Evolutionary conservation across 768 basidiomycete species (phyloP), one percentile per base, ranked within the genome.

Genomic region (Xanthoconium stramineum): DNA sequence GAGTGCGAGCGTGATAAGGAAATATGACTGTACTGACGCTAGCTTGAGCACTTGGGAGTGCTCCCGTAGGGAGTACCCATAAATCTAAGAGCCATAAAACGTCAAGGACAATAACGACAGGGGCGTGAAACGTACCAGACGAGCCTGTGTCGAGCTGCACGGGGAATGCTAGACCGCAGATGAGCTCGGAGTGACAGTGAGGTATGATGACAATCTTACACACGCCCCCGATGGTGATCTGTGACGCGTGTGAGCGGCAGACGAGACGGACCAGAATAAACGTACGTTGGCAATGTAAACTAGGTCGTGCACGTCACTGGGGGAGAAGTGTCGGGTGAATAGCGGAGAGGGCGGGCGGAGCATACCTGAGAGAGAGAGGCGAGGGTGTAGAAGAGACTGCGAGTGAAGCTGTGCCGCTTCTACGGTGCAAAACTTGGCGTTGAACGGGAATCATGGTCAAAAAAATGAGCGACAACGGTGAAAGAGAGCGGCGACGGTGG

Each of bases 61-160:
- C 78, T 37, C 72, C 72, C 33, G 73, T 57, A 20, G 80, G 79
- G 58, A 80, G 74, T 50, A 89, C 78, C 84, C 90, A 92, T 32
- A 94, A 78, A 72, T 94, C 91, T 59, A 82, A 15, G 9, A 15
- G 36, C 7, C 13, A 42, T n/a, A 15, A 13, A 33, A 10, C 29
- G 45, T 40, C 36, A 56, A 39, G 11, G 37, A 29, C 15, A 36
- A 14, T 15, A 28, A 13, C 4, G 1, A 11, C 24, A 17, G 14
- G 10, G 33, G 19, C 5, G 2, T 4, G 35, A 1, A 40, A 52
- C 56, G 5, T 49, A 72, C 65, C 67, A 49, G 69, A 72, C 11
- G 90, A 92, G 58, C 91, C 91, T 2, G 90, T 91, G 72, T 94
- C 91, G 47, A 94, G 74, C 69, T 94, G 91, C 14, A 91, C 81